These are phyloP conservation scores for Anisogramma anomala DNA, from an alignment of 2,329 filamentous ascomycete species.

Conservation along the genomic window DNA sequence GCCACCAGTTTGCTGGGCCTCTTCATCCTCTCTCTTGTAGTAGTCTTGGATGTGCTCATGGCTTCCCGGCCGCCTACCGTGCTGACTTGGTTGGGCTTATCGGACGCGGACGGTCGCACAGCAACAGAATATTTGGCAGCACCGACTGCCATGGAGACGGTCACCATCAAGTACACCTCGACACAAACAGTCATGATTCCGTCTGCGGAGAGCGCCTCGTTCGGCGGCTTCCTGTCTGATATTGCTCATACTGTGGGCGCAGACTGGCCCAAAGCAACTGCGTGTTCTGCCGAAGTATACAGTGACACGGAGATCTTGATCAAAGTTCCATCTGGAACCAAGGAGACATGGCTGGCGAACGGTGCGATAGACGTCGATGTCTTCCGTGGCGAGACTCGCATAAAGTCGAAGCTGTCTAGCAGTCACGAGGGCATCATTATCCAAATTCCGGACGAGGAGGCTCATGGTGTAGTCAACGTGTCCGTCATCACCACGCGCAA, in stretches of 20 bases:
- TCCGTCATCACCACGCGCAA: conserved; percentile 46
- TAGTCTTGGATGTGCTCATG: too few species aligned
- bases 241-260: conserved; percentile 19
- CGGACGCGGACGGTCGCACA: too few species aligned
- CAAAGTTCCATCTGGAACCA: conserved; percentile 38
- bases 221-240: conserved; percentile 31
- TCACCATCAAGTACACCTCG: conserved; percentile 27
- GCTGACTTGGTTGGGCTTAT: too few species aligned
- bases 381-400: conserved; percentile 33
- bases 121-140: conserved; percentile 4
- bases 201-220: conserved; percentile 20
- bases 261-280: conserved; percentile 22
- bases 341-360: conserved; percentile 42
- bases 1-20: too few species aligned
- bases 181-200: conserved; percentile 25
- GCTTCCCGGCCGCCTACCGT: too few species aligned
- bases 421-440: conserved; percentile 41
- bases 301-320: conserved; percentile 42
- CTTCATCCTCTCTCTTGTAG: too few species aligned
- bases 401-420: conserved; percentile 37
- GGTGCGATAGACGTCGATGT: conserved; percentile 46
- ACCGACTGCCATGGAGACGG: conserved; percentile 22
- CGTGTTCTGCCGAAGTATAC: conserved; percentile 36
- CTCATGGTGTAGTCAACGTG: conserved; percentile 46
- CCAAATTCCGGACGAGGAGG: conserved; percentile 41